phyloP scores from a whole-genome alignment of 805 yeast genomes.

The Ogataea methanolica region DNA sequence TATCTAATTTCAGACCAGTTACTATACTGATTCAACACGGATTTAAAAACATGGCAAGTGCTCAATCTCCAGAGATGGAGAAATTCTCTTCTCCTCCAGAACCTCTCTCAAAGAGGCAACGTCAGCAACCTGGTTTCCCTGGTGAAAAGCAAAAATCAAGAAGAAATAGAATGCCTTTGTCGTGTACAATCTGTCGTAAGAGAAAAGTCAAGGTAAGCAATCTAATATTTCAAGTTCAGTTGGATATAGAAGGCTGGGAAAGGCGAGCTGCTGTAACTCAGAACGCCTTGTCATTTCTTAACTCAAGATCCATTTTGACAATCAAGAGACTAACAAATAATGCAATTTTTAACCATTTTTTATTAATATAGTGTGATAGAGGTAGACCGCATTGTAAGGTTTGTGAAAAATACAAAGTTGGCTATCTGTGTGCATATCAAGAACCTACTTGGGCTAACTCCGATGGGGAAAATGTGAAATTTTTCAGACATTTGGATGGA shows the following conservation, averaged over 20 bases:
- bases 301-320: not conserved
- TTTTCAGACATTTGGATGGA: not conserved
- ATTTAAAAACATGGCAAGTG: too few species aligned
- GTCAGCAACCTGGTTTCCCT: not conserved
- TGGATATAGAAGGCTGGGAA: not conserved
- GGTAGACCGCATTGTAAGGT: conserved; percentile 30
- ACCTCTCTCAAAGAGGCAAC: too few species aligned
- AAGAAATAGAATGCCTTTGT: conserved; percentile 39
- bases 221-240: conserved; percentile 4
- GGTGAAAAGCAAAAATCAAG: conserved; percentile 22
- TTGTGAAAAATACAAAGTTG: conserved; percentile 27
- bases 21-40: too few species aligned
- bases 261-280: not conserved
- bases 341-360: not conserved
- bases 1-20: too few species aligned
- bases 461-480: conserved; percentile 8
- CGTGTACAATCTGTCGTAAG: conserved; percentile 43
- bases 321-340: not conserved
- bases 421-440: conserved; percentile 27
- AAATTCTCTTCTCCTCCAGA: too few species aligned
- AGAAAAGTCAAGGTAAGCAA: conserved; percentile 39
- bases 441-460: conserved; percentile 28
- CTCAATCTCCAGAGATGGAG: too few species aligned
- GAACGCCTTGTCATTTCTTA: too few species aligned
- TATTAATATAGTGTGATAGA: conserved; percentile 28